Evolutionary conservation across 2,329 filamentous ascomycete genomes (phyloP).

Genomic region (Beauveria sp.): DNA sequence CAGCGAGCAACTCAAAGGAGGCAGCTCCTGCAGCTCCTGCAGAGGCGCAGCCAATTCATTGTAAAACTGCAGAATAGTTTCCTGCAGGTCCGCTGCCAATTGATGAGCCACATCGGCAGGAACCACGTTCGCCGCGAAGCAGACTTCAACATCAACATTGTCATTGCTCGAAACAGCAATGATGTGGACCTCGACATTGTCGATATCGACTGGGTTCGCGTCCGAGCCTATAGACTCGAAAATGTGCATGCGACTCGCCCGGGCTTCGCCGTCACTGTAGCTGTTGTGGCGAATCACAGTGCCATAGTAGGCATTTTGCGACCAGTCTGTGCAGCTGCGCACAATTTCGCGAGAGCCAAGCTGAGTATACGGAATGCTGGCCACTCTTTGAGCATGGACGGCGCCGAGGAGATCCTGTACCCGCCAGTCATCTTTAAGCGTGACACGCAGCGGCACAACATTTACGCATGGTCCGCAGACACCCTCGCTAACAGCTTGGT

Average conservation of each 20-base stretch:
- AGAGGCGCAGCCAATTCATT: neutral
- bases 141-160: neutral
- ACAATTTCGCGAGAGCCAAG: slow-evolving; percentile 44
- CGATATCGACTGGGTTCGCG: neutral
- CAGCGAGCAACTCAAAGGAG: neutral
- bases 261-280: neutral
- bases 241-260: slow-evolving; percentile 2
- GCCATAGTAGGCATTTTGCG: slow-evolving; percentile 29
- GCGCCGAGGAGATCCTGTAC: slow-evolving; percentile 39
- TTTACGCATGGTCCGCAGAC: slow-evolving; percentile 56
- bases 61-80: slow-evolving; percentile 1
- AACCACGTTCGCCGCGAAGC: slow-evolving; percentile 7
- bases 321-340: slow-evolving; percentile 34
- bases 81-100: neutral
- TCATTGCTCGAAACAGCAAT: neutral
- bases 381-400: slow-evolving; percentile 44
- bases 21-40: neutral
- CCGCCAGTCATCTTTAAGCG: slow-evolving; percentile 39
- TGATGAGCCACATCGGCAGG: neutral
- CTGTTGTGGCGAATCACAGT: slow-evolving; percentile 39
- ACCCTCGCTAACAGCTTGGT: neutral
- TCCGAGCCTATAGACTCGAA: neutral
- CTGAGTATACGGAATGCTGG: slow-evolving; percentile 40
- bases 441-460: slow-evolving; percentile 51
- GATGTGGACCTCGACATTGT: slow-evolving; percentile 4